Percentiles rank a stretch among this genome's conserved stretches.
Conservation (phyloP, 2,329 filamentous ascomycete genomes). For the Colletotrichum sp. region DNA sequence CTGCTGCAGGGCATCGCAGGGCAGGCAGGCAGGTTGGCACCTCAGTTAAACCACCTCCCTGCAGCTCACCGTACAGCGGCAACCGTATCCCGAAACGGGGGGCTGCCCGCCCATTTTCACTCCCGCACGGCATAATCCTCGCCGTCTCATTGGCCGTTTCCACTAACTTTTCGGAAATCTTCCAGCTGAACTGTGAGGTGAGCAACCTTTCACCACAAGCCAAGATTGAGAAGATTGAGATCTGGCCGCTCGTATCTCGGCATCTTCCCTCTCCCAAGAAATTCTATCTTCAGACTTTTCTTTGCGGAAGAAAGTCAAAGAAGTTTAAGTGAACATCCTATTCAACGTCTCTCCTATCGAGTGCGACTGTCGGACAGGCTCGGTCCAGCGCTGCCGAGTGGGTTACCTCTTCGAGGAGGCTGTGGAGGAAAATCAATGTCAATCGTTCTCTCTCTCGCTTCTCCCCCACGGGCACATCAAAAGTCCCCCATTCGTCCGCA, state of each 20-base stretch:
- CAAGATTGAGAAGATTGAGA: not conserved
- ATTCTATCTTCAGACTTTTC: not conserved
- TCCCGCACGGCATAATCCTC: not conserved
- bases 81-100: not conserved
- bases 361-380: not conserved
- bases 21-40: not conserved
- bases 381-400: not conserved
- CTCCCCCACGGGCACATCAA: not conserved
- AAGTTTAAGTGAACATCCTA: not conserved
- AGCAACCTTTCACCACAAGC: not conserved
- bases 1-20: not conserved
- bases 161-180: not conserved
- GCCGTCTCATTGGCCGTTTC: not conserved
- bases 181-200: not conserved
- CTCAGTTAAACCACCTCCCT: not conserved
- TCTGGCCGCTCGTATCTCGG: not conserved
- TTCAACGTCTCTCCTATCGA: not conserved
- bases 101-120: not conserved
- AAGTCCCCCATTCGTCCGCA: not conserved
- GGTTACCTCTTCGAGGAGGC: not conserved
- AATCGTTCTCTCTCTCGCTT: not conserved
- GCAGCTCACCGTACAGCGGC: not conserved
- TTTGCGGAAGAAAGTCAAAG: not conserved
- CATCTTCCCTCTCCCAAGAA: not conserved
- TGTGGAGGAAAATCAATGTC: not conserved